Evolutionary conservation across 1,284 basidiomycete species (phyloP), one percentile per base, ranked within the genome.

Genomic region (Ustilago cynodontis): DNA sequence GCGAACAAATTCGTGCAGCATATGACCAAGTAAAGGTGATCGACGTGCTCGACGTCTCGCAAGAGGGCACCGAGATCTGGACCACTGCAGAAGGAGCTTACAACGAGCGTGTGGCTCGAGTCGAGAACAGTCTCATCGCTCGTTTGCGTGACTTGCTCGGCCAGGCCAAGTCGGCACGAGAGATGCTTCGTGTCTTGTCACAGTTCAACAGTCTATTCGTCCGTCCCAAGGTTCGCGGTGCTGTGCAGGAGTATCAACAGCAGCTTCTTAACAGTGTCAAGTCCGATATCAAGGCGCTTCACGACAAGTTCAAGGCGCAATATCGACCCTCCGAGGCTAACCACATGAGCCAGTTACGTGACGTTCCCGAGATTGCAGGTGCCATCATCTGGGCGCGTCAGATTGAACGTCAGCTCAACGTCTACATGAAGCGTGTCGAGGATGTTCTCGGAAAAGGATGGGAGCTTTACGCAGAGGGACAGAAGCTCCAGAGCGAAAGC

Each of bases 361-460:
- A 99, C 86, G 89, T 99, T 13, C 95, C 96, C 3, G 94, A 95
- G 22, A 97, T 99, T 62, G 94, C 96, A 3, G 94, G 95, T 29
- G 94, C 97, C 16, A 97, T 99, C 86, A 94, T 98, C 82, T 99
- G 97, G 96, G 96, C 96, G 0, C 91, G 93, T 10, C 96, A 99
- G 88, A 99, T 99, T 78, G 96, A 98, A 84, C 91, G 95, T 8
- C 97, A 99, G 86, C 90, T 99, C 14, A 89, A 93, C 77, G 92
- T 94, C 2, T 98, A 98, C 88, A 98, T 99, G 95, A 97, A 95
- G 87, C 93, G 95, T n/a, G 96, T 99, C 59, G 95, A 98, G 85
- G 96, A 98, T 85, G 97, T 99, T 2, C 91, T 99, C 13, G 97
- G 96, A 10, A 95, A 94, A 86, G 95, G 94, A 8, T 99, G 96